Conservation (phyloP, 441 rosid species). For the Macaranga tanarius region DNA sequence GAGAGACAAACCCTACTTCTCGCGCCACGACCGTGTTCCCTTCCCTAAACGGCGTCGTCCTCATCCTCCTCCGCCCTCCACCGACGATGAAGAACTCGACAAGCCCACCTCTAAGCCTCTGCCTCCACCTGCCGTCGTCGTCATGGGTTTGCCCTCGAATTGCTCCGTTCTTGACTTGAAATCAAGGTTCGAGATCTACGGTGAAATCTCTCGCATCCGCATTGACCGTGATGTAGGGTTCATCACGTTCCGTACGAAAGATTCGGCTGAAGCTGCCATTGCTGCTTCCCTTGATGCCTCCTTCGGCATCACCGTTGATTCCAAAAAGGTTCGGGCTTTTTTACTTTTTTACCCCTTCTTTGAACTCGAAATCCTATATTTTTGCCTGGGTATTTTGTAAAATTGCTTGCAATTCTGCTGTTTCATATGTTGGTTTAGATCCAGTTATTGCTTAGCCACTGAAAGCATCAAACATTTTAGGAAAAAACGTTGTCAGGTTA, state of each 20-base stretch:
- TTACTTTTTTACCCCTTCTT: background rate
- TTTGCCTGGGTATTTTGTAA: too few relatives aligned
- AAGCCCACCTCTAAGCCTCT: constrained; percentile 39
- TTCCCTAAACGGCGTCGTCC: constrained; percentile 65
- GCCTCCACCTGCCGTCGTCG: constrained; percentile 64
- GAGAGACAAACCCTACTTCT: constrained; percentile 64
- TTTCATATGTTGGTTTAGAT: background rate
- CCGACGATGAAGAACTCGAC: constrained; percentile 29
- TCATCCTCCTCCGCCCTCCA: constrained; percentile 18
- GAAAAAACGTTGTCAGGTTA: background rate
- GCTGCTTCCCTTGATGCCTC: constrained; percentile 70
- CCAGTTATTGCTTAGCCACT: background rate
- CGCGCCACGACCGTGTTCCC: constrained; percentile 44
- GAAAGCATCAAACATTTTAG: background rate
- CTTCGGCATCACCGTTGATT: constrained; percentile 63
- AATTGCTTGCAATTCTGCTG: too few relatives aligned
- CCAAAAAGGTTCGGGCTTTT: constrained; percentile 43
- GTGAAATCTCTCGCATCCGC: constrained; percentile 80
- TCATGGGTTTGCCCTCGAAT: constrained; percentile 50
- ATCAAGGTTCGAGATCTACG: constrained; percentile 91
- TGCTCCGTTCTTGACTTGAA: constrained; percentile 88
- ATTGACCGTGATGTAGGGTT: constrained; percentile 64
- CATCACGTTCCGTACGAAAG: constrained; percentile 60
- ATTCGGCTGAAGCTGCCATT: constrained; percentile 75
- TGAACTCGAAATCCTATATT: too few relatives aligned